Base-by-base conservation (phyloP, 2,329 filamentous ascomycete genomes). In the Tolypocladium paradoxum region DNA sequence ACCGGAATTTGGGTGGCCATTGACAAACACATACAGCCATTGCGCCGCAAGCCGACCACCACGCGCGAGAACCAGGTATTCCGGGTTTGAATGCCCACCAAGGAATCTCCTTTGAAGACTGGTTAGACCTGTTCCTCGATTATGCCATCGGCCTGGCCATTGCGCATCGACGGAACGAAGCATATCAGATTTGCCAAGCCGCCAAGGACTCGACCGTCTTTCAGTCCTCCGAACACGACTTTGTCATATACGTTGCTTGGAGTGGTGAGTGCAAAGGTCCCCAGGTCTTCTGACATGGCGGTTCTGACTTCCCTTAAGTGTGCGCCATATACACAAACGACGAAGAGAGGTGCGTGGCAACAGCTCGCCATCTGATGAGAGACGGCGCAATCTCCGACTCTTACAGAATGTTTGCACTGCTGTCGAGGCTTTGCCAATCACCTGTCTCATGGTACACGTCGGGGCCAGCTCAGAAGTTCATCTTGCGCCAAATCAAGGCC, bases 61-160 rank as follows among this genome's bases (percentile, higher is more conserved):
- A 33, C 7, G 45, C 48, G 18, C 40, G 47, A 38, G 52, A 54
- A 43, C 18, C 24, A 38, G 50, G 46, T 14, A 38, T 33, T 24
- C 31, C 51, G 11, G 43, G 43, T 31, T 16, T 56, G 37, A 58
- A 53, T 27, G 48, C 65, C 55, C 91, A 90, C 64, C 85, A 89
- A 59, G 87, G 87, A 8, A 88, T 97, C 48, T 74, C 83, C 0
- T 96, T 97, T 64, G 76, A 84, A 54, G 79, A 83, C 48, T 99
- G 93, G 93, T 78, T 96, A 3, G 88, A 95, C 60, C 77, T 96
- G 1, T 96, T 99, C 65, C 78, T 95, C 36, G 88, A 93, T 62
- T 95, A 95, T 65, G 87, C 90, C 3, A 76, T 96, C 48, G 76
- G 85, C 6, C 78, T 93, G 34, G 87, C 90, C 8, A 79, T 82